Base-by-base conservation (phyloP, 208 protist genomes). In the Trichomonas tenax region DNA sequence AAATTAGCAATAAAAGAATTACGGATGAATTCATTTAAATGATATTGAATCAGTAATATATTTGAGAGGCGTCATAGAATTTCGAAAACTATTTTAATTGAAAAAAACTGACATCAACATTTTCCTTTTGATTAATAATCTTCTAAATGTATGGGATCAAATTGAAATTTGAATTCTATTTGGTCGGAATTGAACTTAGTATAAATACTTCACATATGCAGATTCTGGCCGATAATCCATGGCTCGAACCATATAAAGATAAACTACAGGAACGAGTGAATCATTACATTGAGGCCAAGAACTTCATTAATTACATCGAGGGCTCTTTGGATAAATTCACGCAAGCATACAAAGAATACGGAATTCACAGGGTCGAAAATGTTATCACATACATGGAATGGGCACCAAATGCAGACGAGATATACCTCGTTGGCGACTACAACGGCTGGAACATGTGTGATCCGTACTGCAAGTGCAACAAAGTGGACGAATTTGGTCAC, bases 381-480 rank as follows among this genome's bases (percentile, higher is more conserved):
- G 51, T 38, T 51, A 46, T 89, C 0, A 14, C 9, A 21, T 96
- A 86, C 14, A 86, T 89, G 3, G 96, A 96, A 48, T 96, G 96
- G 96, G 96, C 96, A 21, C 96, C 96, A 23, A 36, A 58, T 9
- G 96, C 96, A 17, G 9, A n/a, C 11, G 89, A 40, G 1, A 72
- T 46, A 14, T 63, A 72, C 2, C 44, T 96, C 0, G 40, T 95
- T 26, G 96, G 96, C 10, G 96, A 96, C 49, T 96, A 96, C 36
- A 96, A 96, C 90, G 44, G 36, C 17, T 96, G 96, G 96, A 88
- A 96, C 23, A 6, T 38, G 8, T 41, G 17, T 38, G 95, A 96
- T 58, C 58, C 26, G 72, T 86, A 96, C 34, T 58, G 58, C 3
- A 93, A 93, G 41, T 96, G 96, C 44, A 14, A 17, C 2, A 48